These are phyloP conservation scores for Pterocarpus santalinus DNA, from an alignment of 306 rosid species.

Conservation along the genomic window DNA sequence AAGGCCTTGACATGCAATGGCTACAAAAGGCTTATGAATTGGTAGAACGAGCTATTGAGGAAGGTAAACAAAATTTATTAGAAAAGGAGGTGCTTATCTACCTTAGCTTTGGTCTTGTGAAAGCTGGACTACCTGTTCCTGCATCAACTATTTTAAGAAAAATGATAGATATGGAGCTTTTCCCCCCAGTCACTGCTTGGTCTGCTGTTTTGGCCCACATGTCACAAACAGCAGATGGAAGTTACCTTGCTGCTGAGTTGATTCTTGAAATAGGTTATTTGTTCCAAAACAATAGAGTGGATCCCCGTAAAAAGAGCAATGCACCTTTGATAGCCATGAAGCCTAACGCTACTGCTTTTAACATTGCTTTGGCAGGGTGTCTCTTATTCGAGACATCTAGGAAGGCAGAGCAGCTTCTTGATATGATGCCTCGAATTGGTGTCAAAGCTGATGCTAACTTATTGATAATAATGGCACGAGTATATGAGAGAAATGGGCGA, in stretches of 20 bases:
- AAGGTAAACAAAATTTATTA: constrained; percentile 69
- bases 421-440: constrained; percentile 84
- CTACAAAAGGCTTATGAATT: constrained; percentile 77
- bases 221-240: constrained; percentile 79
- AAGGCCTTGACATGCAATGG: constrained; percentile 68
- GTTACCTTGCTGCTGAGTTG: constrained; percentile 85
- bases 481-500: constrained; percentile 81
- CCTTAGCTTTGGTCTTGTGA: constrained; percentile 79
- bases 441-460: constrained; percentile 74
- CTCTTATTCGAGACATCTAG: constrained; percentile 73
- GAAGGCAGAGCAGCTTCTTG: constrained; percentile 91
- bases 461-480: constrained; percentile 75
- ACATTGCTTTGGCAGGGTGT: constrained; percentile 82
- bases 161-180: constrained; percentile 70
- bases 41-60: constrained; percentile 67
- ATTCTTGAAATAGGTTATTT: constrained; percentile 86
- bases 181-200: constrained; percentile 82
- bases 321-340: constrained; percentile 80
- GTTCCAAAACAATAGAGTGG: constrained; percentile 84
- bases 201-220: constrained; percentile 80
- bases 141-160: constrained; percentile 81
- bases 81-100: constrained; percentile 77
- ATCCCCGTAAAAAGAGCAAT: constrained; percentile 80
- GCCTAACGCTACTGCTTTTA: constrained; percentile 74
- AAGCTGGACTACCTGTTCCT: constrained; percentile 64